Evolutionary conservation across 495 filamentous ascomycete genomes (phyloP).

Genomic region (Aspergillus nidulans): DNA sequence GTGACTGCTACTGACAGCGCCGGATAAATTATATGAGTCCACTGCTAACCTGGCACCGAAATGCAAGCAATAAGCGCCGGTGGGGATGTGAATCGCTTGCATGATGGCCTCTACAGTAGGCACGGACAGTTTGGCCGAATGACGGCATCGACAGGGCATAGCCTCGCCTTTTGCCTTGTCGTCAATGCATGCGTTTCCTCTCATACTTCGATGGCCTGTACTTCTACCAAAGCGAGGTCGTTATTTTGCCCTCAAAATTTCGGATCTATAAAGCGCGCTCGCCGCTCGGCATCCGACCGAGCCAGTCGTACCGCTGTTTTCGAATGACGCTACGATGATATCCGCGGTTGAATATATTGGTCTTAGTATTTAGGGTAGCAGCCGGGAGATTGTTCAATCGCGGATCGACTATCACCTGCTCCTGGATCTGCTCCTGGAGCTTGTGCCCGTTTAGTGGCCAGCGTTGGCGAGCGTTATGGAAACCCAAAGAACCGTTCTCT

Average conservation of each 20-base stretch:
- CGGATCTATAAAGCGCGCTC: neutral
- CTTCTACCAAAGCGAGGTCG: neutral
- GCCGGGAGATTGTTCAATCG: neutral
- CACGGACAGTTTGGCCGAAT: neutral
- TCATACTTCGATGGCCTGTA: neutral
- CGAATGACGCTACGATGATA: no score
- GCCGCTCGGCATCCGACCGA: neutral
- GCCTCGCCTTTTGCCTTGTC: neutral
- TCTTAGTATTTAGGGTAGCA: neutral
- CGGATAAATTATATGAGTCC: slow-evolving; percentile 6
- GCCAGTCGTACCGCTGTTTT: no score
- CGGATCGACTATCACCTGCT: neutral
- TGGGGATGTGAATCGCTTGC: neutral
- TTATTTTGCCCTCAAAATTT: neutral
- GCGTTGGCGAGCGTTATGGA: neutral
- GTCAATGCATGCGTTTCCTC: neutral
- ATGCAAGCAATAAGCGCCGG: neutral
- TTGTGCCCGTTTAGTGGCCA: neutral
- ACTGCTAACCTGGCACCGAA: neutral
- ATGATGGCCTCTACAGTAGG: neutral
- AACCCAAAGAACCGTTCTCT: neutral
- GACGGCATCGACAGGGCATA: neutral
- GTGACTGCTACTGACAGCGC: neutral
- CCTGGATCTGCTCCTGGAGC: neutral
- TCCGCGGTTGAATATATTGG: no score